phyloP scores from a whole-genome alignment of 2,329 filamentous ascomycete species.

The Penicillium sp. region DNA sequence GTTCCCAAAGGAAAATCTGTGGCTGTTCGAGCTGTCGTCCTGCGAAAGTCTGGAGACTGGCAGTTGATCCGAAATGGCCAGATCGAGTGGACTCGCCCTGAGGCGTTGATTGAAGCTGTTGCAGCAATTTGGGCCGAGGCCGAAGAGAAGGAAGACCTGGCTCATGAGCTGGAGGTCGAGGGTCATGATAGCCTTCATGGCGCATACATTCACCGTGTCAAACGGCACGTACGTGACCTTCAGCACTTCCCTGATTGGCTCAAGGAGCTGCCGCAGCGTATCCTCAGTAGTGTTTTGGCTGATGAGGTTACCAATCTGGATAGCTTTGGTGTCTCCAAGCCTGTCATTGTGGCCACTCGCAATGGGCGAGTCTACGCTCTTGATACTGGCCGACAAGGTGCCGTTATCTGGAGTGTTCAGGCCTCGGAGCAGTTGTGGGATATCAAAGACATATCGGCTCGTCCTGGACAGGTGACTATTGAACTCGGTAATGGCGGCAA shows the following conservation, averaged over 20 bases:
- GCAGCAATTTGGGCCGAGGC: constrained; percentile 81
- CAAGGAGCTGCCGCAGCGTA: constrained; percentile 67
- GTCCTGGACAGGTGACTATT: constrained; percentile 64
- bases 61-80: constrained; percentile 81
- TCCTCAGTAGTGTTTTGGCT: constrained; percentile 66
- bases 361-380: constrained; percentile 80
- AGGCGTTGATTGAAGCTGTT: constrained; percentile 79
- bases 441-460: constrained; percentile 68
- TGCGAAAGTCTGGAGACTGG: constrained; percentile 74
- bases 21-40: constrained; percentile 76
- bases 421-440: constrained; percentile 68
- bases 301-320: constrained; percentile 57
- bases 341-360: constrained; percentile 78
- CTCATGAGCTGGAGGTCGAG: constrained; percentile 81
- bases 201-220: constrained; percentile 88
- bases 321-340: constrained; percentile 85
- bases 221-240: constrained; percentile 79
- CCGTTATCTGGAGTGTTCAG: constrained; percentile 74
- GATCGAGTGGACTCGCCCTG: constrained; percentile 76
- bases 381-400: constrained; percentile 74
- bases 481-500: constrained; percentile 66
- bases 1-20: constrained; percentile 72
- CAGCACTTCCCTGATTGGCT: constrained; percentile 73
- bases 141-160: constrained; percentile 72
- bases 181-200: constrained; percentile 77